Evolutionary conservation across 2,329 filamentous ascomycete species (phyloP).

Genomic region (Aspergillus spinulosporus): DNA sequence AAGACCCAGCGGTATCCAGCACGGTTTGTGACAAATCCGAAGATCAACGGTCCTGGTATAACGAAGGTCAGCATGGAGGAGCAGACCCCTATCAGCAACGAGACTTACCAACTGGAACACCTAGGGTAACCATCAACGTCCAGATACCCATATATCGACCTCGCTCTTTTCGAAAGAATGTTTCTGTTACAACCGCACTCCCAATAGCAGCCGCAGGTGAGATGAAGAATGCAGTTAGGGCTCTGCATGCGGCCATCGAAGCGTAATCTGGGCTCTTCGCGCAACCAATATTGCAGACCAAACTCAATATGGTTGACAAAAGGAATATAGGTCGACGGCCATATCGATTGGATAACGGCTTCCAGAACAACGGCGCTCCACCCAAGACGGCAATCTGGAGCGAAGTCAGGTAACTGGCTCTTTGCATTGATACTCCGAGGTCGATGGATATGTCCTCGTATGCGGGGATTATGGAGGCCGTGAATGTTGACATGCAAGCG

Average conservation of each 20-base stretch:
- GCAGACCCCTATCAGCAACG: neutral
- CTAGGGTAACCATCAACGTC: conserved; percentile 55
- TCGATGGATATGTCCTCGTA: conserved; percentile 54
- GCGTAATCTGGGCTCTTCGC: conserved; percentile 53
- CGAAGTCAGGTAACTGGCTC: conserved; percentile 56
- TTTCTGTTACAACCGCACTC: conserved; percentile 59
- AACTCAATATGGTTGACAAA: conserved; percentile 51
- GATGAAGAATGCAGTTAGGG: conserved; percentile 59
- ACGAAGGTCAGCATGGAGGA: conserved; percentile 13
- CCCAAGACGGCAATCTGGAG: conserved; percentile 58
- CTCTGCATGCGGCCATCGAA: conserved; percentile 53
- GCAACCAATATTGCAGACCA: conserved; percentile 59
- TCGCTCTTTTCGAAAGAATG: conserved; percentile 57
- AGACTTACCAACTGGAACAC: conserved; percentile 44
- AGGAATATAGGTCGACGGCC: conserved; percentile 59
- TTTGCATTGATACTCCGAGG: conserved; percentile 50
- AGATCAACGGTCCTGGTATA: conserved; percentile 36
- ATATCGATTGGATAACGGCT: conserved; percentile 55
- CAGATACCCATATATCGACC: conserved; percentile 59
- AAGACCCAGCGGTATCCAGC: conserved; percentile 62
- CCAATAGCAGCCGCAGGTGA: conserved; percentile 56
- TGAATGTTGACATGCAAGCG: conserved; percentile 60
- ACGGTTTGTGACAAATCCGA: conserved; percentile 49
- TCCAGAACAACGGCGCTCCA: conserved; percentile 57
- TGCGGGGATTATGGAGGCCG: conserved; percentile 57